Conservation (phyloP, 768 basidiomycete species). For the Dioszegia hungarica region DNA sequence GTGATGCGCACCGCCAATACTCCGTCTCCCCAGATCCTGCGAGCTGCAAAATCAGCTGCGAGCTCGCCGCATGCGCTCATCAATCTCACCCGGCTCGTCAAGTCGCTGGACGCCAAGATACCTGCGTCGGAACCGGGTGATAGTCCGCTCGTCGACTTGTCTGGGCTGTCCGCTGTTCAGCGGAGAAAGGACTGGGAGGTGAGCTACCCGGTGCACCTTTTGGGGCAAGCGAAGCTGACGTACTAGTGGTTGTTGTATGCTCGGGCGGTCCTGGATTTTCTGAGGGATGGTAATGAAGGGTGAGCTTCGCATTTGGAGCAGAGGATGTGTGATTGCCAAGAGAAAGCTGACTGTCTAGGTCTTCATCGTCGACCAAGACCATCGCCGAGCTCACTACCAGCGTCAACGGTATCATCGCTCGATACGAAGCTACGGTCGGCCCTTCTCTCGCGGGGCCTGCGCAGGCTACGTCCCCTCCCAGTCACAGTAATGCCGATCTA, state of each 20-base stretch:
- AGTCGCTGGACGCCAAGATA: conserved; percentile 21
- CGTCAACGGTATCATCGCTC: neutral
- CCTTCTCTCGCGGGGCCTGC: neutral
- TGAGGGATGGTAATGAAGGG: conserved; percentile 19
- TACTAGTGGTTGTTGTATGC: conserved; percentile 30
- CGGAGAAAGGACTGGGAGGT: conserved; percentile 32
- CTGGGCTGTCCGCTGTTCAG: neutral
- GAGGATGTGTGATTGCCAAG: neutral
- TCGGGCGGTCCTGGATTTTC: conserved; percentile 15
- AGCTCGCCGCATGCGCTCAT: conserved; percentile 33
- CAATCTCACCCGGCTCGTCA: conserved; percentile 35
- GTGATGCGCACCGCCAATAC: no score
- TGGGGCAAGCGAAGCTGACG: neutral
- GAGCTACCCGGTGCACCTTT: no score
- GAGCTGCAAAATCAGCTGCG: conserved; percentile 26
- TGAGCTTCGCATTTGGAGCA: neutral
- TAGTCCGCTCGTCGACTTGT: conserved; percentile 5
- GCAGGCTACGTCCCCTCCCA: neutral
- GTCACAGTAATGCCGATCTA: no score
- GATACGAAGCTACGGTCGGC: neutral
- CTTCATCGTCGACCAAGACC: neutral
- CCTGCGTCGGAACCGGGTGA: conserved; percentile 7
- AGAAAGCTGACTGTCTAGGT: neutral
- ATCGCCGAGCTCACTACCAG: neutral
- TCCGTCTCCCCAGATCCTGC: conserved; percentile 9